Evolutionary conservation across 1,139 yeast genomes (phyloP), one percentile per base, ranked within the genome.

Genomic region (Yamadazyma blattariae): DNA sequence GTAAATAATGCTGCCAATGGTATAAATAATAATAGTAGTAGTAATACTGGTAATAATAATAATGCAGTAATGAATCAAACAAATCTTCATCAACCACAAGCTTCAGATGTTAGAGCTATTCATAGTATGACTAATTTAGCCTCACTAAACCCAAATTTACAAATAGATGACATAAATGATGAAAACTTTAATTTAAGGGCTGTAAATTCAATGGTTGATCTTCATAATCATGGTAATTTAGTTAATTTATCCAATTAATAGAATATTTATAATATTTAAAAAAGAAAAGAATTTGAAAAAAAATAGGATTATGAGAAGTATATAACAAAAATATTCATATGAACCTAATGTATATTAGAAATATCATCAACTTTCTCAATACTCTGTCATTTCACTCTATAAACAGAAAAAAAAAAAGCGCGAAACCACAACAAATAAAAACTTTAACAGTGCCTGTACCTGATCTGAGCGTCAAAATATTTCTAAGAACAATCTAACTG

Each of bases 81-180:
- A 7, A 19, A n/a, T 9, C 20, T 29, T 7, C 34, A 35, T 23
- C 43, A 40, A 25, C 37, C 39, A 1, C 43, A 42, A 29, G 37
- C 42, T 9, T 31, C 47, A 11, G 64, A 61, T 36, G 50, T 66
- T 24, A 45, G 73, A 25, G 46, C 62, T 4, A 59, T 64, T 25
- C 57, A 61, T 45, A 67, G 73, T 41, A 64, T 66, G 64, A 53
- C 71, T 0, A 65, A 67, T 41, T 46, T 67, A 29, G 53, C 61
- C 15, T 57, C 48, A 8, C 26, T 46, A 17, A 45, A 42, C 29
- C 45, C 32, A 5, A 29, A 40, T 16, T 20, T 32, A 13, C 33
- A 35, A 13, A 21, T 21, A 5, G 21, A 20, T 4, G 27, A 17
- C 3, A 32, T 27, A n/a, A 31, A 29, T 25, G 27, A 31, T 12